Evolutionary conservation across 441 rosid species (phyloP), one percentile per base, ranked within the genome.

Genomic region (Gossypium gossypioides): DNA sequence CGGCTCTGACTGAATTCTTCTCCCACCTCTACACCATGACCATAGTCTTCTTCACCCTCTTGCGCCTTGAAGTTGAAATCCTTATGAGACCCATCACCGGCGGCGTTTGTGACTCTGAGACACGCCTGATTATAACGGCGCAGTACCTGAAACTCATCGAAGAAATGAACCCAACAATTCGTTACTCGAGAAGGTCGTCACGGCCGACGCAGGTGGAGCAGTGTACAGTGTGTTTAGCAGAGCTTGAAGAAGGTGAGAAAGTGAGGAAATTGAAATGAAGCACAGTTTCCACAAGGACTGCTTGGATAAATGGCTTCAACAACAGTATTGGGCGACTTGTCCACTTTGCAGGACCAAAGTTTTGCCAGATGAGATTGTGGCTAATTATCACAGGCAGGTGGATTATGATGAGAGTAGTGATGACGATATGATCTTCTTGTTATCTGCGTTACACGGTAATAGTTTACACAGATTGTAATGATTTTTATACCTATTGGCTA

Each of bases 261-360:
- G 78, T 84, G 0, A 71, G 89, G 71, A 77, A 48, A 2, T 67
- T 87, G 71, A 74, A 71, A 27, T 84, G 86, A 72, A 73, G 55
- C 89, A 87, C 34, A 68, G 74, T 1, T 87, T 83, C 75, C 91
- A 87, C 72, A 81, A 40, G 75, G 88, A 79, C 32, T 87, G 91
- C 74, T 65, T 87, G 1, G 89, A 87, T 76, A 55, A 12, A 54
- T 87, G 91, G 88, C 65, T 87, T 18, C 77, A 77, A 13, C 80
- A 77, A 13, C 80, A 77, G 19, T 68, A 56, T 34, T 63, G 71
- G 68, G 82, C 85, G 1, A 83, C 88, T 0, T 87, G 89, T 54
- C 91, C 88, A 3, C 86, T 87, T 48, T 87, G 91, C 77, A 54
- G 89, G 75, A 78, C 76, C 6, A 80, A 77, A 73, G 85, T 85